These are phyloP conservation scores for Alopecurus myosuroides DNA, from an alignment of 176 grass and related monocot genomes.

Conservation along the genomic window DNA sequence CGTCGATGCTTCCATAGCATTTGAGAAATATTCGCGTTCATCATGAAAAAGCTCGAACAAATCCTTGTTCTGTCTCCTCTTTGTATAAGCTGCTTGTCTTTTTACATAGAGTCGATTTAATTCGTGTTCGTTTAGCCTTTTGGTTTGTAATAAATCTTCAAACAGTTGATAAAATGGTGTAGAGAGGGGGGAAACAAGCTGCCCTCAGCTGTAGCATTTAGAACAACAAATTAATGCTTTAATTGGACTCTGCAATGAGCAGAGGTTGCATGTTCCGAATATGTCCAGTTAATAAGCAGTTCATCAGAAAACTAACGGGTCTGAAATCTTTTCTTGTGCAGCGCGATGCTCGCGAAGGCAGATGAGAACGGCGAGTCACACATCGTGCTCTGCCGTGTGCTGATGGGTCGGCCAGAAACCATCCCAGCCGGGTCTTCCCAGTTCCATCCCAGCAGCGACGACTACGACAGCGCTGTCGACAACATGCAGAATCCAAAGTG, in stretches of 20 bases:
- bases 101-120: neutral
- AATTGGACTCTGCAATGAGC: neutral
- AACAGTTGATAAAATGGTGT: neutral
- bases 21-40: neutral
- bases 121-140: neutral
- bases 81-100: neutral
- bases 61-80: neutral
- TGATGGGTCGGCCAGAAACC: conserved; percentile 61
- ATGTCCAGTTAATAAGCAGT: neutral
- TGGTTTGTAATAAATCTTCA: neutral
- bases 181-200: neutral
- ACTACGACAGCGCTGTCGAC: conserved; percentile 73
- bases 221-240: neutral
- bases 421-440: conserved; percentile 46
- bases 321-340: conserved; percentile 18
- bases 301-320: neutral
- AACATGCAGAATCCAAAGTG: conserved; percentile 48
- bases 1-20: neutral
- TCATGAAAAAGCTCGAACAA: neutral
- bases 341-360: conserved; percentile 50
- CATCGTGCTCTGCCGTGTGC: conserved; percentile 74
- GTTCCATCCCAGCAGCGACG: conserved; percentile 49
- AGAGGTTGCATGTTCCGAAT: neutral
- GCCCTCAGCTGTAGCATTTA: neutral
- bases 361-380: conserved; percentile 60